Evolutionary conservation across 176 grass and related monocot species (phyloP), one percentile per base, ranked within the genome.

Genomic region (Saccharum officinarum): DNA sequence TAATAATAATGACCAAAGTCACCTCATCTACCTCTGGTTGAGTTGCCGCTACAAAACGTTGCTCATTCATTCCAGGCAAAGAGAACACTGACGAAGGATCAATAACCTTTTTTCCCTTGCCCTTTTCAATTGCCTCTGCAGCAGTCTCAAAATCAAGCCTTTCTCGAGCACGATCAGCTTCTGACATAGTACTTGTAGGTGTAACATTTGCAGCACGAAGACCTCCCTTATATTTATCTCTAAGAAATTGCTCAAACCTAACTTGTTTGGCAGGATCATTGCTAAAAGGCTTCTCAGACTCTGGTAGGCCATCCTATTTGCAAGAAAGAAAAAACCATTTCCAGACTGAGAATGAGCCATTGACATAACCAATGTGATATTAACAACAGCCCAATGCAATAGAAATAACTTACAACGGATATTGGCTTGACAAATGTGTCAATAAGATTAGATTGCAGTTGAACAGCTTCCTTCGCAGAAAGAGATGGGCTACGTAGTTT

Each of bases 81-180:
- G 80, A 75, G 36, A 85, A 76, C 65, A 49, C 37, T 44, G 89
- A 87, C 65, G 49, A 75, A 86, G 87, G 81, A 76, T 80, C 86
- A 41, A 77, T 81, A 87, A 60, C 23, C 18, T 63, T 88, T 71
- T 83, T 89, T 57, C 45, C 72, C 83, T 86, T 87, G 47, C 75
- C 89, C 38, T 98, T 98, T 83, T 94, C 93, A 80, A 98, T 98
- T 84, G 87, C 86, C 54, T 94, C 93, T 75, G 90, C 93, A 45
- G 96, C 91, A 80, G 96, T 91, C 83, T 98, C 96, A 89, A 98
- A 95, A 76, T 98, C 93, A 50, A 98, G 90, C 64, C 91, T 93
- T 86, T 94, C 93, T 81, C 91, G 88, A 80, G 96, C 96, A 80
- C 93, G 89, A n/a, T 98, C 89, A 61, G 10, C 86, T 37, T 98